Percentiles rank a stretch among this genome's conserved stretches.
These are phyloP conservation scores for Pseudogymnoascus pannorum DNA, from an alignment of 2,329 filamentous ascomycete genomes.

Conservation along the genomic window DNA sequence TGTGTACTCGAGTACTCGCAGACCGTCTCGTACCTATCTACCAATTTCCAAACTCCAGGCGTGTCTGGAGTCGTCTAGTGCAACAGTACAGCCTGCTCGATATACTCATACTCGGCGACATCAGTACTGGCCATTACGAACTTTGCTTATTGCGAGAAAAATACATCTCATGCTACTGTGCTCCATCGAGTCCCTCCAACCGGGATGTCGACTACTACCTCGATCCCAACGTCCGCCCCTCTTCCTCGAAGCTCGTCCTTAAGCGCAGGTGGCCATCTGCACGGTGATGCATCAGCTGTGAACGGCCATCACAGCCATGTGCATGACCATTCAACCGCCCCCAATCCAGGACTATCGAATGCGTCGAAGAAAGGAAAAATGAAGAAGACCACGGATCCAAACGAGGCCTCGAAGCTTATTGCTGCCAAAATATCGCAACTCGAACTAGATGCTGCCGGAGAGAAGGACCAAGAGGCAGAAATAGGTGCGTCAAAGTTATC, in stretches of 20 bases:
- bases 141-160: constrained; percentile 1
- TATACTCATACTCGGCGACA: not conserved
- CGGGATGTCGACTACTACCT: constrained; percentile 30
- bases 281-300: constrained; percentile 24
- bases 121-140: constrained; percentile 1
- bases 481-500: constrained; percentile 60
- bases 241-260: constrained; percentile 25
- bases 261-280: constrained; percentile 22
- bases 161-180: not conserved
- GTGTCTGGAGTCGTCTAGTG: constrained; percentile 8
- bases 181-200: constrained; percentile 6
- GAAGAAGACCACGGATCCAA: constrained; percentile 78
- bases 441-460: constrained; percentile 84
- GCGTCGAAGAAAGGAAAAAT: constrained; percentile 70
- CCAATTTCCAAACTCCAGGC: constrained; percentile 9
- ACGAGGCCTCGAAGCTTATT: constrained; percentile 84
- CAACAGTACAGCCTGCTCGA: constrained; percentile 7
- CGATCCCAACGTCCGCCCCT: constrained; percentile 32
- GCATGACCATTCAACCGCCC: constrained; percentile 34
- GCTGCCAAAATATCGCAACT: constrained; percentile 92
- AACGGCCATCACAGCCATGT: constrained; percentile 33
- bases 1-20: constrained; percentile 8
- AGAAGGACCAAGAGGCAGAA: constrained; percentile 92
- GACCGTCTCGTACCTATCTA: constrained; percentile 9
- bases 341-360: constrained; percentile 41